phyloP scores from a whole-genome alignment of 163 green algal species.

The Prototheca wickerhamii region DNA sequence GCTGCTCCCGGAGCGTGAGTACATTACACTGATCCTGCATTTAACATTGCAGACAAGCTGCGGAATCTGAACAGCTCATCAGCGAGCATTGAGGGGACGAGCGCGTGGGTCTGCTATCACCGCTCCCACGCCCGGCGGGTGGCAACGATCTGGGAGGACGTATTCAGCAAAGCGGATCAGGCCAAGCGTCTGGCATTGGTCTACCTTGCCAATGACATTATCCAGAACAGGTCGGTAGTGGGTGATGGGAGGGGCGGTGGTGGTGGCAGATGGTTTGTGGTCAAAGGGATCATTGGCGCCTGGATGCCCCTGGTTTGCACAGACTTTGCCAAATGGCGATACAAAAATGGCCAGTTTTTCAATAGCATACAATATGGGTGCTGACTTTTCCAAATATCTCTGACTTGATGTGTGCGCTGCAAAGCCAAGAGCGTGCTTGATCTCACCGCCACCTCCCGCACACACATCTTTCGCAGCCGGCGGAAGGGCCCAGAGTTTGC shows the following conservation, averaged over 20 bases:
- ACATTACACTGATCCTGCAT: too few species aligned
- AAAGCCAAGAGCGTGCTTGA: too few species aligned
- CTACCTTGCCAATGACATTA: constrained; percentile 86
- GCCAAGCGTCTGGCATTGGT: constrained; percentile 57
- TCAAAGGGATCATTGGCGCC: too few species aligned
- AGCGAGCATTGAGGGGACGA: constrained; percentile 70
- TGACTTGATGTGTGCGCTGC: too few species aligned
- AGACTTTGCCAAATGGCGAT: neutral
- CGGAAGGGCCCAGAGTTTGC: constrained; percentile 73
- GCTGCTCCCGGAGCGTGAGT: too few species aligned
- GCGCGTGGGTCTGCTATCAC: constrained; percentile 67
- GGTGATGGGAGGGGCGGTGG: neutral
- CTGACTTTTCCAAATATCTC: too few species aligned
- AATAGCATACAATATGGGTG: too few species aligned
- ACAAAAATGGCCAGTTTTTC: too few species aligned
- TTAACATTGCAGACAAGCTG: constrained; percentile 55
- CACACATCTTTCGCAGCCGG: constrained; percentile 14
- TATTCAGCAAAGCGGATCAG: constrained; percentile 50
- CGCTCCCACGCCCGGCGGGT: constrained; percentile 52
- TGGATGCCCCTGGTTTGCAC: too few species aligned
- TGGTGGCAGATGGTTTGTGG: neutral
- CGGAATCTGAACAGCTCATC: constrained; percentile 62
- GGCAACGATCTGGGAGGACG: constrained; percentile 61
- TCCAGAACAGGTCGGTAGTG: constrained; percentile 63
- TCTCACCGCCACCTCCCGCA: too few species aligned